A percentile compares a stretch with the other conserved stretches of the same genome.
These are phyloP conservation scores for Fraxinus paxiana DNA, from an alignment of 305 asterid species.

Conservation along the genomic window DNA sequence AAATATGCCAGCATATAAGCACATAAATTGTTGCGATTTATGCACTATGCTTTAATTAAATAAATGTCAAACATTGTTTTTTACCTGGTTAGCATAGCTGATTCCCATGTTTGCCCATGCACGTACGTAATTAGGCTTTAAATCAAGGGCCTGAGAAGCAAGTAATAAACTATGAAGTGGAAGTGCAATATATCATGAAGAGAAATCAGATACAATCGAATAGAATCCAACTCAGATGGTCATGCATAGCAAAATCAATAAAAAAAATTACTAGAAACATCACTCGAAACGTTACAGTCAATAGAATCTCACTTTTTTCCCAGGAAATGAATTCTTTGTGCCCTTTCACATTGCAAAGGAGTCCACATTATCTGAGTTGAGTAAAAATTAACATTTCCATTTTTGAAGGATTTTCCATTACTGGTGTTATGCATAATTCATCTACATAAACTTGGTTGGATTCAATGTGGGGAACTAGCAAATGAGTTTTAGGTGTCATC, in stretches of 20 bases:
- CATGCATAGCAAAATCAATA: not conserved
- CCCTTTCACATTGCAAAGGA: conserved; percentile 8
- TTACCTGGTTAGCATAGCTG: conserved; percentile 98
- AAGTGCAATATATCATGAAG: conserved; percentile 13
- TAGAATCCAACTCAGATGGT: not conserved
- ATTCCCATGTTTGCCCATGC: conserved; percentile 99
- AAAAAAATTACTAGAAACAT: not conserved
- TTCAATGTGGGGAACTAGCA: conserved; percentile 11
- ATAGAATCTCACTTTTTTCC: not conserved
- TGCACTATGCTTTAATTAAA: not conserved
- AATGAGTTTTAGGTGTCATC: not conserved
- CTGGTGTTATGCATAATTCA: conserved; percentile 6
- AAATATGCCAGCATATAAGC: conserved; percentile 16
- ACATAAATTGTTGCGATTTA: not conserved
- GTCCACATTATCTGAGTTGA: not conserved
- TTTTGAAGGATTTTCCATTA: not conserved
- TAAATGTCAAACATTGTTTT: not conserved
- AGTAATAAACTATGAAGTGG: conserved; percentile 12
- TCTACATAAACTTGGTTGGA: not conserved
- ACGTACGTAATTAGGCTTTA: conserved; percentile 95
- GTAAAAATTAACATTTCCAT: not conserved
- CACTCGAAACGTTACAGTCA: not conserved
- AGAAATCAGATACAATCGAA: conserved; percentile 1
- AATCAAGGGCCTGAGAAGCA: conserved; percentile 79
- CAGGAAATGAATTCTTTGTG: not conserved